These are phyloP conservation scores for Centaurea solstitialis DNA, from an alignment of 129 eudicot species.

Conservation along the genomic window DNA sequence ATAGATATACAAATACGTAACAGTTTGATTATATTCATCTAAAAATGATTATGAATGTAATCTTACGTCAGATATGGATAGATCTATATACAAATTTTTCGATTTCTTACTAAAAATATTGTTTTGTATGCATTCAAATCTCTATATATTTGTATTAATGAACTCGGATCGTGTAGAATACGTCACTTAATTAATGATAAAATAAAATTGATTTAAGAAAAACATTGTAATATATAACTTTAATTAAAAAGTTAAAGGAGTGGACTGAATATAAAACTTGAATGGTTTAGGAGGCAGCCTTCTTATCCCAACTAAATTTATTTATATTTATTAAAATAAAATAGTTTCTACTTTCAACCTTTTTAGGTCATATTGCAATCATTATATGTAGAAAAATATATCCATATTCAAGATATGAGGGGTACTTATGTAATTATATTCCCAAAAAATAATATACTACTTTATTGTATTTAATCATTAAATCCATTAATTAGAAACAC, in stretches of 20 bases:
- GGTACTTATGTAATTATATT: background rate
- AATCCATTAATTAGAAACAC: background rate
- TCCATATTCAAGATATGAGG: background rate
- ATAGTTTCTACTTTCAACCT: background rate
- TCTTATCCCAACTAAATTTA: background rate
- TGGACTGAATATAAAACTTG: background rate
- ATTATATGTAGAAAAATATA: background rate
- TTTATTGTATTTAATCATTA: background rate
- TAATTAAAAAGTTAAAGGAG: background rate
- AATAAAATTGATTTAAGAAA: background rate
- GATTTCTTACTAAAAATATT: too few species aligned
- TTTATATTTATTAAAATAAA: background rate
- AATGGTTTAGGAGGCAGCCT: slow-evolving; percentile 1
- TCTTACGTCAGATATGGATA: too few species aligned
- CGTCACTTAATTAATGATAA: background rate
- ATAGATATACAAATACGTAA: too few species aligned
- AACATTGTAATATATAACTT: background rate
- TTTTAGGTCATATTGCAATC: background rate
- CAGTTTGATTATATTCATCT: too few species aligned
- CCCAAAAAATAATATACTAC: background rate
- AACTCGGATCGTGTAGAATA: background rate
- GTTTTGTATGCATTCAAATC: too few species aligned
- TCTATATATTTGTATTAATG: background rate
- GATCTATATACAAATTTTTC: too few species aligned
- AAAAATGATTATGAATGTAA: too few species aligned